Evolutionary conservation across 495 filamentous ascomycete species (phyloP), one percentile per base, ranked within the genome.

Genomic region (Darksidea phi): DNA sequence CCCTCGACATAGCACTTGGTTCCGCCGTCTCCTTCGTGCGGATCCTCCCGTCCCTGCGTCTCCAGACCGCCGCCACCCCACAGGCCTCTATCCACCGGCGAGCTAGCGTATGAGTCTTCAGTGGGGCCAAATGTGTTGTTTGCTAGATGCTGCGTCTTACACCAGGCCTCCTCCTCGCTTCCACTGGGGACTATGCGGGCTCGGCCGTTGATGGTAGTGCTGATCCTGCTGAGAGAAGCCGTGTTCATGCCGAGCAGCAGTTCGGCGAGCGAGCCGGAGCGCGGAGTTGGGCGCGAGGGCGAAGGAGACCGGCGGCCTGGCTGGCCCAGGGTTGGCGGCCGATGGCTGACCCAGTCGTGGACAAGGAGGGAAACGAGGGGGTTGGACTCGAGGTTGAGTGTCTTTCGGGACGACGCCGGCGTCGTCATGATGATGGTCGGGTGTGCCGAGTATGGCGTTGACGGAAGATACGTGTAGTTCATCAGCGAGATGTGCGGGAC

Each of bases 381-480:
- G 73, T 98, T 98, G 34, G 82, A 79, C 60, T 88, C 76, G 2
- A 98, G 82, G 70, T 96, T 95, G 72, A 84, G 82, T 54, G 88
- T 95, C 76, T 97, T 97, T 64, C 88, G 89, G 89, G 90, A 58
- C 17, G 61, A 70, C 50, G 57, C 57, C 23, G 61, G 64, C 0
- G 66, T 66, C 25, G 59, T 71, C 63, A 71, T 71, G 24, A 67
- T 67, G 24, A 67, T 70, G 32, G 59, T 63, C 8, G 71, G 64
- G 41, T 34, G 76, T 32, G 81, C 68, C 34, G 84, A 81, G 75
- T 85, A 92, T 17, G 91, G 89, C 6, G 89, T 89, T 0, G 82
- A 84, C 17, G 92, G 88, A 53, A 98, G 88, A 77, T 96, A 98
- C 69, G 94, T 97, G 78, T 97, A 98, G 77, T 95, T 96, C 94